Base-by-base conservation (phyloP, 495 filamentous ascomycete genomes). In the Echria macrotheca region DNA sequence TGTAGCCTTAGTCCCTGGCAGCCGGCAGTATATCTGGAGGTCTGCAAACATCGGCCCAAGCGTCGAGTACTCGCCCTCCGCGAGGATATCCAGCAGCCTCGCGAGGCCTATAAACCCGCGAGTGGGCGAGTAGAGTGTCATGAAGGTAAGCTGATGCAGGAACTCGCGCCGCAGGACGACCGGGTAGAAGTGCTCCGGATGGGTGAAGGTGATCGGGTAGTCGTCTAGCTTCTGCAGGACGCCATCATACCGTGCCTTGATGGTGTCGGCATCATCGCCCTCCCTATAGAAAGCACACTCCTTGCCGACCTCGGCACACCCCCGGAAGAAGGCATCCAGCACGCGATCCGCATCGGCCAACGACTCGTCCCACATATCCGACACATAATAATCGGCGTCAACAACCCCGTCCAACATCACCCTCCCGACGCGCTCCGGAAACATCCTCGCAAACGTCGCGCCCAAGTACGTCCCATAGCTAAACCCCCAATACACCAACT, bases 391-490 rank as follows among this genome's bases (percentile, higher is more conserved):
- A 11, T 68, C 68, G 11, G 67, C 63, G 31, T 72, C 67, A 15
- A 70, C 67, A 26, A 72, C 67, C 5, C 69, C 69, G 14, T 72
- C 69, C 10, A 72, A 19, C 15, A 72, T 29, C 40, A 72, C 0
- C 25, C 68, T 59, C 10, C 69, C 69, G n/a, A 72, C 68, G 33
- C 59, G 57, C 6, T 69, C 63, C 0, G 68, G 69, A 48, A 70
- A 72, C 68, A 70, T 70, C 8, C 54, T 58, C 8, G 69, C 65
- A 22, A 71, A 72, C 35, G 74, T 82, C 46, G 71, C 60, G 0
- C 81, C 81, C 0, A 85, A 60, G 2, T 80, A 49, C 1, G 78
- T 79, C 1, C 81, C 81, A 51, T 84, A 85, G 0, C 76, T 80
- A 6, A 81, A 74, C 0, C 81, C 81, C 79, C 79, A 83, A 50